A percentile compares a stretch with the other conserved stretches of the same genome.
These are phyloP conservation scores for Penicillium silybi DNA, from an alignment of 495 filamentous ascomycete species.

Conservation along the genomic window DNA sequence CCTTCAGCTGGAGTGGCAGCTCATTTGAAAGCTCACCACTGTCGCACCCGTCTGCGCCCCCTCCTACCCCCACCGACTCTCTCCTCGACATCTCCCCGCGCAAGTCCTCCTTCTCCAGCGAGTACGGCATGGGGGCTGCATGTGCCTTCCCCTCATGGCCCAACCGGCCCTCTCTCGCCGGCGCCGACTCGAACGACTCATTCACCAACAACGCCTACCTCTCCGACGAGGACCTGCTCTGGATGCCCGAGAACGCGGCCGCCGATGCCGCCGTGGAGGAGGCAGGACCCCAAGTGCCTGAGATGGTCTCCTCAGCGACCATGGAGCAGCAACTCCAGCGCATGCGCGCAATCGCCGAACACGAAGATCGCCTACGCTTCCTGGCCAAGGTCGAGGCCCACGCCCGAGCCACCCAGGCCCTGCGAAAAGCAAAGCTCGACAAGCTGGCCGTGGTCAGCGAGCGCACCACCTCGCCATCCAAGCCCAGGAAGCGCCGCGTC, in stretches of 20 bases:
- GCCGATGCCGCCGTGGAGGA: conserved; percentile 32
- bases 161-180: conserved; percentile 43
- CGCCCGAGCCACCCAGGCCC: conserved; percentile 41
- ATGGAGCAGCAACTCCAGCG: conserved; percentile 43
- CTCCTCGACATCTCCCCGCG: conserved; percentile 44
- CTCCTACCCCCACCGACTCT: conserved; percentile 37
- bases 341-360: conserved; percentile 37
- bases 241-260: conserved; percentile 29
- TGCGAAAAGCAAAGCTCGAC: conserved; percentile 34
- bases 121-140: conserved; percentile 39
- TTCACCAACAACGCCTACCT: conserved; percentile 41
- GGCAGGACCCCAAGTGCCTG: conserved; percentile 21
- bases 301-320: conserved; percentile 24
- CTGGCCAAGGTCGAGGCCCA: conserved; percentile 45
- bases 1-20: conserved; percentile 41
- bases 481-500: conserved; percentile 40
- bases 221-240: conserved; percentile 52
- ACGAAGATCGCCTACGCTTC: conserved; percentile 41
- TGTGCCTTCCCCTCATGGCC: conserved; percentile 56
- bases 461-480: conserved; percentile 25
- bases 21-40: conserved; percentile 32
- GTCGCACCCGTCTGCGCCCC: conserved; percentile 36
- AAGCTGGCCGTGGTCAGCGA: conserved; percentile 32
- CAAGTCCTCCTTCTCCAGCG: conserved; percentile 45
- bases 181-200: conserved; percentile 29